Evolutionary conservation across 169 alveolate genomes (phyloP), one percentile per base, ranked within the genome.

Genomic region (Eimeria acervulina): DNA sequence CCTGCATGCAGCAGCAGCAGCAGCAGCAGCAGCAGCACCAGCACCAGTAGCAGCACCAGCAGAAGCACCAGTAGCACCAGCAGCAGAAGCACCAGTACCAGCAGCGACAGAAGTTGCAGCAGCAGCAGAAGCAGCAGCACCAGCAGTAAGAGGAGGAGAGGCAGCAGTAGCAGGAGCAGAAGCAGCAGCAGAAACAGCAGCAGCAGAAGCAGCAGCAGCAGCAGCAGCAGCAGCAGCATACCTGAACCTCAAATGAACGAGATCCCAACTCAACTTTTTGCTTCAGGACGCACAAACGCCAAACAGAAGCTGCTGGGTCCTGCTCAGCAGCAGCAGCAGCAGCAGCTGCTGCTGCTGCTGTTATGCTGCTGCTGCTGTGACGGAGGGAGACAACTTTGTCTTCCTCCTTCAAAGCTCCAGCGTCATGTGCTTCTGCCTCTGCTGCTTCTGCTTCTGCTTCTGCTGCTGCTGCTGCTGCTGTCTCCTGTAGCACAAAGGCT

Each of bases 231-330:
- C 40, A 47, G 90, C 90, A 47, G 40, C 90, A 47, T 42, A 93
- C 96, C 93, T 93, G 96, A 21, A 95, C 90, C 68, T 95, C 96
- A 72, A 84, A 95, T 31, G 93, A 63, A 28, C 93, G 76, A 38
- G 80, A 36, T 26, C 95, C 94, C 68, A 81, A 70, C 52, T 87
- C 92, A n/a, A 95, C 94, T 33, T 81, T 95, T 55, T 95, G 96
- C 87, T 88, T 95, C 68, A 95, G 74, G 36, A 95, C 94, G 78
- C 78, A 93, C 19, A 55, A 31, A 7, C 81, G 78, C 90, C 90
- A 78, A 33, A 81, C 44, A 81, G 90, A 17, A 33, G 70, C 44
- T 13, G 17, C 90, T 15, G 90, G 70, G 59, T 74, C 59, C 5
- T 74, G 85, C 2, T 31, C 61, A 36, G 85, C 85, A 6, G 85